Conservation (phyloP, 1,284 basidiomycete species). For the Ustilago xerochloae region DNA sequence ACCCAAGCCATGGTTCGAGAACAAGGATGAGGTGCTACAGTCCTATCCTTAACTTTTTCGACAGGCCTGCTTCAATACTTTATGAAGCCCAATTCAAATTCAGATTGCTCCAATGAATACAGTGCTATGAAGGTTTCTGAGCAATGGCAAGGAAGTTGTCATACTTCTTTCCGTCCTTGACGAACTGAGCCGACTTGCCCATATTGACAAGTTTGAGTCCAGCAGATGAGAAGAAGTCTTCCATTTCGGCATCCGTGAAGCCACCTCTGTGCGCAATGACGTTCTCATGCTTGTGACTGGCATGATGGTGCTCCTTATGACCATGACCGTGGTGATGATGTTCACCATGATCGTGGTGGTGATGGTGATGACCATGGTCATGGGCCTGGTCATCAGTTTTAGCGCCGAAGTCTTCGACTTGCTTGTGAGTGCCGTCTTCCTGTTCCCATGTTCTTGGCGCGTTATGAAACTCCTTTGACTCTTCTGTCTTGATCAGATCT, state of each 20-base stretch:
- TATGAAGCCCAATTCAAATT: too few species aligned
- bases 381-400: constrained; percentile 2
- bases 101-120: too few species aligned
- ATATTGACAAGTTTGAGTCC: constrained; percentile 34
- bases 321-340: constrained; percentile 7
- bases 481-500: constrained; percentile 34
- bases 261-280: constrained; percentile 48
- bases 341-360: constrained; percentile 2
- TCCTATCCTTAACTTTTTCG: constrained; percentile 31
- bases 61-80: too few species aligned
- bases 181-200: constrained; percentile 36
- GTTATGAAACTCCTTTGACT: constrained; percentile 20
- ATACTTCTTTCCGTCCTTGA: constrained; percentile 28
- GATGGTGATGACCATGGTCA: background rate
- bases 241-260: constrained; percentile 36
- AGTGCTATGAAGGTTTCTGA: constrained; percentile 16
- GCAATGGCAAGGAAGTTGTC: constrained; percentile 48
- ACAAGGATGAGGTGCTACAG: constrained; percentile 32
- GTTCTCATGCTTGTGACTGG: constrained; percentile 21
- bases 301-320: constrained; percentile 20
- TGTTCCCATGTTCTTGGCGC: constrained; percentile 11
- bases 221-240: constrained; percentile 33
- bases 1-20: constrained; percentile 35
- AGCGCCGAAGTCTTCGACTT: constrained; percentile 17
- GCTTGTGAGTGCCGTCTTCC: constrained; percentile 23